Percentiles rank a stretch among this genome's conserved stretches.
Conservation (phyloP, 306 rosid genomes). For the barrel medic (Medicago truncatula) region MtrunA17r5.0-ANR NC_053043.1:50710001-50710500, state of each 20-base stretch:
- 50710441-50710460: background rate
- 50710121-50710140: background rate
- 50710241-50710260: conserved; percentile 60
- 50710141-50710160: background rate
- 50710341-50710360: conserved; percentile 55
- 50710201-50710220: conserved; percentile 51
- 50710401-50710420: background rate
- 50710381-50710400: conserved; percentile 11
- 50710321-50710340: conserved; percentile 38
- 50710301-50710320: conserved; percentile 46
- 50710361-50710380: conserved; percentile 35
- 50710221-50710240: conserved; percentile 49
- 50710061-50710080: conserved; percentile 4
- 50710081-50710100: background rate
- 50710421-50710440: background rate
- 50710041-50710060: conserved; percentile 29
- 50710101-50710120: background rate
- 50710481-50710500: background rate
- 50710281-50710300: conserved; percentile 51
- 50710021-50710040: conserved; percentile 32
- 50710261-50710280: conserved; percentile 51
- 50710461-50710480: conserved; percentile 7
- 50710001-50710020: conserved; percentile 17
- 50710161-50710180: conserved; percentile 71
- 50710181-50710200: conserved; percentile 52